Base-by-base conservation (phyloP, 805 yeast species). In the Candida bentonensis region DNA sequence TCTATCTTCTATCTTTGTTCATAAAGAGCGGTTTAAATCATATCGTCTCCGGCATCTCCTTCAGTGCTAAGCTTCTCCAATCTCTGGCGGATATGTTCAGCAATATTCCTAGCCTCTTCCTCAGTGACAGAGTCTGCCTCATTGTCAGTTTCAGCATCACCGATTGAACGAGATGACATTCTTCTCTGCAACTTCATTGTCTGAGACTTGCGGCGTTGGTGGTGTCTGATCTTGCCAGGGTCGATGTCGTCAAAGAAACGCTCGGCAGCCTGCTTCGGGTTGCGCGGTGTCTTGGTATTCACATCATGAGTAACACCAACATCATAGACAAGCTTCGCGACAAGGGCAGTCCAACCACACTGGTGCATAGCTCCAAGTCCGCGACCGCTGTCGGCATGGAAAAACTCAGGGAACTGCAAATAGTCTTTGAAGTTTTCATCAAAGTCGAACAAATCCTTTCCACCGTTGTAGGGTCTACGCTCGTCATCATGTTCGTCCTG, bases 271-370 rank as follows among this genome's bases (percentile, higher is more conserved):
- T 57, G 54, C 27, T 52, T 47, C 5, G 65, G 60, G 40, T 61
- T 56, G 34, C 53, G 54, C 21, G 63, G 60, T 2, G 64, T 53
- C 40, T 44, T 43, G 22, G 50, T 54, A 46, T 41, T 44, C n/a
- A 78, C 75, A 21, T 70, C 57, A 49, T 78, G 76, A 0, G 85
- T 72, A 40, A 77, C 72, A 47, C 95, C 95, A 39, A 83, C 82
- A 63, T 88, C 68, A 58, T 83, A 92, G 56, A 88, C 84, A 75
- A 87, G 76, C 63, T 89, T 82, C 39, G 95, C 94, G 43, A 86
- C 92, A 40, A 88, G 70, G 0, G 94, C 88, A 1, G 96, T 87
- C 96, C 96, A 87, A 11, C 96, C 96, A 69, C 87, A 81, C 65
- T 87, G 96, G 66, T 88, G 95, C 43, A 87, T 78, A 1, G 95